Evolutionary conservation across 495 filamentous ascomycete species (phyloP), one percentile per base, ranked within the genome.

Genomic region (Penicillium cataractarum): DNA sequence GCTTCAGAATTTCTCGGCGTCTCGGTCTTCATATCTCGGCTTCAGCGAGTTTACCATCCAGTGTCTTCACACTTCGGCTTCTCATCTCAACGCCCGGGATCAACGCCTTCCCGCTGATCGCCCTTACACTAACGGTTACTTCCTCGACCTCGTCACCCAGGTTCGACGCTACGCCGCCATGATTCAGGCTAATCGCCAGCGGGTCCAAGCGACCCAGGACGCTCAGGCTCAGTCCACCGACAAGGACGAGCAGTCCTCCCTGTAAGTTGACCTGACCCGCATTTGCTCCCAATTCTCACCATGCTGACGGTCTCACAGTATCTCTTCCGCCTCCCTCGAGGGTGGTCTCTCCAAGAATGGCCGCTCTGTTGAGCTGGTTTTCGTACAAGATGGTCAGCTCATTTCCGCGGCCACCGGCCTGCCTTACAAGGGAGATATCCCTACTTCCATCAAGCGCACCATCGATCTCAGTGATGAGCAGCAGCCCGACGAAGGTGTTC

Each of bases 111-210:
- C 91, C 44, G 77, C 86, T 72, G 94, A 98, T 73, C 86, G 87
- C 59, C 92, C 91, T 35, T 98, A 97, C 80, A 92, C 86, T 84
- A 90, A 88, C 82, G 88, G 87, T 63, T 98, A 98, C 80, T 97
- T 97, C 69, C 86, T 97, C 71, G 94, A 98, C 80, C 88, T 97
- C 57, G 84, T 93, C 70, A 90, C 91, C 66, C 92, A 97, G 86
- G 89, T 91, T 57, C 85, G 85, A 68, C 84, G 87, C 58, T 90
- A 91, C 82, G 89, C 89, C 52, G 75, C 78, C 13, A 80, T 82
- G 72, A 79, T 89, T 69, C 79, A 81, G n/a, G 83, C 79, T 46
- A 78, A 78, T 29, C 80, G 84, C 31, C 74, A 83, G 52, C 72
- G 73, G 54, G 63, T 69, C 51, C 65, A 66, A 26, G 66, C 65